These are phyloP conservation scores for Tricholoma saponaceum DNA, from an alignment of 768 basidiomycete species.

Conservation along the genomic window DNA sequence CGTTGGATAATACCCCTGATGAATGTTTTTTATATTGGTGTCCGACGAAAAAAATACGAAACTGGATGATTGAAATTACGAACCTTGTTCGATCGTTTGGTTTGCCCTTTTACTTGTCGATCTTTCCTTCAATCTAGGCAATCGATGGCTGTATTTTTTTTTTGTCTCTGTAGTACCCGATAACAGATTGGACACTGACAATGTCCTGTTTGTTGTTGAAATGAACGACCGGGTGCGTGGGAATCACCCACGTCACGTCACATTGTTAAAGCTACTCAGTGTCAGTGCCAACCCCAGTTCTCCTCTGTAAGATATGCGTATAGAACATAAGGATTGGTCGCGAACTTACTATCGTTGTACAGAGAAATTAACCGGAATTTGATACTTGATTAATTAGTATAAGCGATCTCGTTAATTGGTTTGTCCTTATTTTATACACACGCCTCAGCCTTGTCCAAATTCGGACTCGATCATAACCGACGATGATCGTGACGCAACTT, in stretches of 20 bases:
- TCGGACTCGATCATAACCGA: neutral
- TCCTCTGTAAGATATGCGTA: too few species aligned
- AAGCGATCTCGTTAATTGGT: neutral
- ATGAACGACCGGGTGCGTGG: conserved; percentile 23
- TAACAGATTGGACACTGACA: conserved; percentile 7
- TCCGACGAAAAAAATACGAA: conserved; percentile 7
- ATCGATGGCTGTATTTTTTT: neutral
- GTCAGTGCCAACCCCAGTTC: neutral
- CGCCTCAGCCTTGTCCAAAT: neutral
- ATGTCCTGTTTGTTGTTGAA: conserved; percentile 23
- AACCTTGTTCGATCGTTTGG: neutral
- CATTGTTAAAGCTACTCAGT: neutral
- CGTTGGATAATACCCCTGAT: conserved; percentile 22
- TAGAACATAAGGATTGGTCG: too few species aligned
- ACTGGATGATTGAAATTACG: neutral
- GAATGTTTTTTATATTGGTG: conserved; percentile 29
- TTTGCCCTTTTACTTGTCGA: neutral
- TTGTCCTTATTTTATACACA: neutral
- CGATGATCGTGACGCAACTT: too few species aligned
- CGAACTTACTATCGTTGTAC: too few species aligned
- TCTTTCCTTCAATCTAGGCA: neutral
- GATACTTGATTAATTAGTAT: neutral
- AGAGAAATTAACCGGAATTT: neutral
- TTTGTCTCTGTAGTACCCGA: neutral
- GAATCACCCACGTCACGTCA: conserved; percentile 16